Evolutionary conservation across 176 grass and related monocot species (phyloP).

Genomic region (Hordeum marinum): DNA sequence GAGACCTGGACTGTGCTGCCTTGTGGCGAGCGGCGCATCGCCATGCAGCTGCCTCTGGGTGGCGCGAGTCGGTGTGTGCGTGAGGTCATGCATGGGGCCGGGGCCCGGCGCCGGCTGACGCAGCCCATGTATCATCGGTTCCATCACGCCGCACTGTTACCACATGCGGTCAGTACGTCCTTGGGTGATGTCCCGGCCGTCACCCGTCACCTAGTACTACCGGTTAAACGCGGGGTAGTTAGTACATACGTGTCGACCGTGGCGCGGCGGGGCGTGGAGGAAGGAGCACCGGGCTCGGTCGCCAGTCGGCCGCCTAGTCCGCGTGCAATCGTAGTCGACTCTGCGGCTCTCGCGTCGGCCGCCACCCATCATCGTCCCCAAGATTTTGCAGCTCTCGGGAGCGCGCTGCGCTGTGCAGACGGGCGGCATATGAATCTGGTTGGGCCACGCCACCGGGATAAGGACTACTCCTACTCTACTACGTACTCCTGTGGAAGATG

Average conservation of each 20-base stretch:
- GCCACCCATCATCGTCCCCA: not conserved
- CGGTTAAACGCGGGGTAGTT: not conserved
- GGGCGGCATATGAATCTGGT: not conserved
- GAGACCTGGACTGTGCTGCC: not conserved
- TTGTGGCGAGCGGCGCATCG: not conserved
- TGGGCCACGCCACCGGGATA: slow-evolving; percentile 18
- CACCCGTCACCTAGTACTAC: not conserved
- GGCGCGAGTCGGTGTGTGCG: not conserved
- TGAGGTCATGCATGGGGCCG: slow-evolving; percentile 14
- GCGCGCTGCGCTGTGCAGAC: too few relatives aligned
- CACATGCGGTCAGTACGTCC: slow-evolving; percentile 3
- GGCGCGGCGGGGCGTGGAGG: too few relatives aligned
- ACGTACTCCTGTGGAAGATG: not conserved
- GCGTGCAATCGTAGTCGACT: not conserved
- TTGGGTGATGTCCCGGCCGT: not conserved
- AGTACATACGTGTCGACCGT: slow-evolving; percentile 11
- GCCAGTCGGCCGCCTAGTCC: not conserved
- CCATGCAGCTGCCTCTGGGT: too few relatives aligned
- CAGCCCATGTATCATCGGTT: not conserved
- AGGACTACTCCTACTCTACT: not conserved
- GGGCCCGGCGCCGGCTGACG: slow-evolving; percentile 17
- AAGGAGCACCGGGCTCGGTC: not conserved
- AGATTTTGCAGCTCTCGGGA: too few relatives aligned
- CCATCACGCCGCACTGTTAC: slow-evolving; percentile 23
- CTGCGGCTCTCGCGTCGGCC: not conserved